A percentile compares a stretch with the other conserved stretches of the same genome.
phyloP scores from a whole-genome alignment of 805 yeast genomes.

The Candida palmyrensis region DNA sequence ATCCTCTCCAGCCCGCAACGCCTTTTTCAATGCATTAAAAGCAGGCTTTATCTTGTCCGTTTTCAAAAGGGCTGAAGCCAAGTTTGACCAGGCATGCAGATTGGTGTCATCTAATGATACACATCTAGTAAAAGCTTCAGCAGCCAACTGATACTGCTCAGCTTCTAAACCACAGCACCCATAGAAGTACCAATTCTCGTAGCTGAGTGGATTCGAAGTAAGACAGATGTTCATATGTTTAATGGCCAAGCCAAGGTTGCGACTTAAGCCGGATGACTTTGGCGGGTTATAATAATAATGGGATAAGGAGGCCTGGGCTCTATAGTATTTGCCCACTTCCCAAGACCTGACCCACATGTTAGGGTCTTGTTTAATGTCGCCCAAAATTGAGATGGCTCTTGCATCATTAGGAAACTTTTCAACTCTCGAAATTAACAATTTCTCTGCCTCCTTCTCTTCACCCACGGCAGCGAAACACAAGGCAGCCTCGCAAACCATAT shows the following conservation, averaged over 20 bases:
- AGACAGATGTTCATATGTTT: slow-evolving; percentile 72
- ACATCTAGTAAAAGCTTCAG: slow-evolving; percentile 90
- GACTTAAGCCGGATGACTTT: slow-evolving; percentile 41
- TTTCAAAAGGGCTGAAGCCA: slow-evolving; percentile 73
- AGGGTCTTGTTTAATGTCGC: slow-evolving; percentile 80
- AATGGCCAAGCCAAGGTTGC: slow-evolving; percentile 51
- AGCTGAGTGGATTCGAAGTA: slow-evolving; percentile 63
- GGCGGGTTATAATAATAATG: slow-evolving; percentile 69
- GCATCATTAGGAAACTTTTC: slow-evolving; percentile 65
- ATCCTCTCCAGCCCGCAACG: slow-evolving; percentile 63
- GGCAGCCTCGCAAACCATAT: slow-evolving; percentile 78
- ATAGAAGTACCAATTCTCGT: slow-evolving; percentile 85
- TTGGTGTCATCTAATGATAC: slow-evolving; percentile 78
- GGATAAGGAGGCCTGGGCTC: slow-evolving; percentile 82
- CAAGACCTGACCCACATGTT: slow-evolving; percentile 78
- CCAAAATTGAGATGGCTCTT: slow-evolving; percentile 76
- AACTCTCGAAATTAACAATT: slow-evolving; percentile 51
- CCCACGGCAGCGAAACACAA: slow-evolving; percentile 86
- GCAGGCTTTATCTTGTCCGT: slow-evolving; percentile 70
- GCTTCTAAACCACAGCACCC: slow-evolving; percentile 86
- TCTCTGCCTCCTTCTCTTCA: slow-evolving; percentile 60
- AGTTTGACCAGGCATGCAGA: slow-evolving; percentile 85
- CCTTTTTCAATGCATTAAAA: slow-evolving; percentile 76
- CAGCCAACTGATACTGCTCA: slow-evolving; percentile 66
- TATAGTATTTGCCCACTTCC: slow-evolving; percentile 76